Conservation (phyloP, 352 stramenopile species). For the Globisporangium nunn region DNA sequence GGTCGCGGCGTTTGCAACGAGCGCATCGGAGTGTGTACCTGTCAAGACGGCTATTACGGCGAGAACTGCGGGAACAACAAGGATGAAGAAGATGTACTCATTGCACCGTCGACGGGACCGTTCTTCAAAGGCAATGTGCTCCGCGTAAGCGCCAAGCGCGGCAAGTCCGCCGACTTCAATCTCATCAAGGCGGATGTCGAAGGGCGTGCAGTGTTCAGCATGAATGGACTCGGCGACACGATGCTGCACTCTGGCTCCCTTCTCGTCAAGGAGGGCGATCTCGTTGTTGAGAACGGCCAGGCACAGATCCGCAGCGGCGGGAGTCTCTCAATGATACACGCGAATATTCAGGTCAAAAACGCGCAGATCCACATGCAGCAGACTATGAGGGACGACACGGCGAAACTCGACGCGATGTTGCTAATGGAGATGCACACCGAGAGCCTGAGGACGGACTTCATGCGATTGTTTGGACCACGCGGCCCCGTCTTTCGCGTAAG, state of each 20-base stretch:
- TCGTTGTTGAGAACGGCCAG: constrained; percentile 39
- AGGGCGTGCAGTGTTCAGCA: constrained; percentile 43
- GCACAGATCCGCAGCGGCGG: constrained; percentile 30
- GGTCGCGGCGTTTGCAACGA: constrained; percentile 49
- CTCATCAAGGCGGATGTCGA: constrained; percentile 55
- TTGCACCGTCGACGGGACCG: constrained; percentile 34
- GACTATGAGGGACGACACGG: neutral
- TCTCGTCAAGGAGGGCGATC: constrained; percentile 33
- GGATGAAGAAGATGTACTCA: constrained; percentile 55
- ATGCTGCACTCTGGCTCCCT: constrained; percentile 37
- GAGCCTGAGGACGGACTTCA: constrained; percentile 28
- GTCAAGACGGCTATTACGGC: constrained; percentile 56
- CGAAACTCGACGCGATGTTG: constrained; percentile 18
- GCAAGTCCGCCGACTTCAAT: constrained; percentile 49
- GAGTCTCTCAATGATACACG: constrained; percentile 35
- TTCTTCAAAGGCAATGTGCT: constrained; percentile 72
- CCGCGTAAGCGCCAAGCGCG: constrained; percentile 37
- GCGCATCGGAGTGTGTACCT: constrained; percentile 42
- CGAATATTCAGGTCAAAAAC: constrained; percentile 35
- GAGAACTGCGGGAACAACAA: constrained; percentile 63
- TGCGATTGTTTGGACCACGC: constrained; percentile 32
- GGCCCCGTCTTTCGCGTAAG: constrained; percentile 44
- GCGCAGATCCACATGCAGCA: constrained; percentile 31
- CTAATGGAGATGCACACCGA: constrained; percentile 22
- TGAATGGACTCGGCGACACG: constrained; percentile 45